Percentiles rank a stretch among this genome's conserved stretches.
Conservation (phyloP, 208 protist genomes). For the Hexamita inflata region DNA sequence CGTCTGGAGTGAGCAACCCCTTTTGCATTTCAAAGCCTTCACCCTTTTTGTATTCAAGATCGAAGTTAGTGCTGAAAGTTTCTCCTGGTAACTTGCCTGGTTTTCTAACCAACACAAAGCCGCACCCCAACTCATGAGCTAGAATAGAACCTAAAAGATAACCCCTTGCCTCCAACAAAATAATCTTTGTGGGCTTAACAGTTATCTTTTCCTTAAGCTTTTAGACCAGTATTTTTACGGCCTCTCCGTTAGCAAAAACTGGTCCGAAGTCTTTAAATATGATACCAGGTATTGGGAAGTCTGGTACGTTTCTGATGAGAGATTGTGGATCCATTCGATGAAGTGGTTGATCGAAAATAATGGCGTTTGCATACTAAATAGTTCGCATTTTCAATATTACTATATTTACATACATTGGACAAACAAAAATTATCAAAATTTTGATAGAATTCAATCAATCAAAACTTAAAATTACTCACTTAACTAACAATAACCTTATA, state of each 20-base stretch:
- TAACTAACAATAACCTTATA: too few relatives aligned
- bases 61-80: background rate
- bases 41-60: slow-evolving; percentile 18
- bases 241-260: background rate
- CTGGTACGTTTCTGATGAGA: background rate
- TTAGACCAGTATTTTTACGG: background rate
- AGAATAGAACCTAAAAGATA: background rate
- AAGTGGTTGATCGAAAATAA: too few relatives aligned
- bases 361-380: too few relatives aligned
- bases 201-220: background rate
- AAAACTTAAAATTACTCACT: too few relatives aligned
- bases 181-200: background rate
- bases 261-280: slow-evolving; percentile 7
- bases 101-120: background rate
- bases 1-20: background rate
- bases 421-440: too few relatives aligned
- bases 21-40: background rate
- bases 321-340: background rate
- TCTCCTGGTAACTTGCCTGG: slow-evolving; percentile 13
- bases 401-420: too few relatives aligned
- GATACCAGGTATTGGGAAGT: slow-evolving; percentile 8
- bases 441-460: too few relatives aligned
- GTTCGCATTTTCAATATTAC: too few relatives aligned
- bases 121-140: background rate
- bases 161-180: background rate